Conservation (phyloP, 164 flowering plant species). For the Magnolia officinalis region DNA sequence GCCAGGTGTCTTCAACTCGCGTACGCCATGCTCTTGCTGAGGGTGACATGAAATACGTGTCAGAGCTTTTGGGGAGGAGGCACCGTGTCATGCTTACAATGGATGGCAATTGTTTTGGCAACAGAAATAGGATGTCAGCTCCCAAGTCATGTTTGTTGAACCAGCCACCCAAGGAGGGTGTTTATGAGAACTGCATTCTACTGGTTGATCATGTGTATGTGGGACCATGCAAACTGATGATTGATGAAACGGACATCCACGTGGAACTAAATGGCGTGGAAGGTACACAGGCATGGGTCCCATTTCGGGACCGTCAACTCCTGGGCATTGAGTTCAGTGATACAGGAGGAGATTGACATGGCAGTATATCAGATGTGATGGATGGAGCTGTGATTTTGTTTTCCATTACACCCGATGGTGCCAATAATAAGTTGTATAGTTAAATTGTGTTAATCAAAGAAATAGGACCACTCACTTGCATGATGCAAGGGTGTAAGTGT, state of each 20-base stretch:
- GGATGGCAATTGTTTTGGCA: constrained; percentile 17
- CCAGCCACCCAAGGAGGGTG: constrained; percentile 79
- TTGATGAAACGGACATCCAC: constrained; percentile 55
- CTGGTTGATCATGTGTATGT: constrained; percentile 33
- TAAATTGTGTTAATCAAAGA: neutral
- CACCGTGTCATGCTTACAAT: constrained; percentile 64
- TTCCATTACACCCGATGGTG: too few species aligned
- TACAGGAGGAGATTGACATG: constrained; percentile 3
- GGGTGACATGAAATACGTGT: constrained; percentile 80
- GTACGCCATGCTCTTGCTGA: constrained; percentile 76
- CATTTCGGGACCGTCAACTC: constrained; percentile 25
- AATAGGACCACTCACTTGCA: neutral
- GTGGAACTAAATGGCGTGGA: constrained; percentile 39
- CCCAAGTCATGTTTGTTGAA: constrained; percentile 61
- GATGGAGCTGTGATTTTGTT: neutral
- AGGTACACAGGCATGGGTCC: constrained; percentile 10
- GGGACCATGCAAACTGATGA: constrained; percentile 48
- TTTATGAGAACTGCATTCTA: constrained; percentile 52
- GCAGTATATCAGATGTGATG: neutral
- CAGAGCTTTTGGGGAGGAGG: constrained; percentile 76
- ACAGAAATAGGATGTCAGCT: constrained; percentile 36
- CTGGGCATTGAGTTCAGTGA: constrained; percentile 66
- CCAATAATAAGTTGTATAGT: neutral
- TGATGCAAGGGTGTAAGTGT: neutral
- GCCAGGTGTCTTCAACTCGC: constrained; percentile 94